A percentile compares a stretch with the other conserved stretches of the same genome.
Evolutionary conservation across 2,329 filamentous ascomycete species (phyloP).

Genomic region (Alternaria sp.): DNA sequence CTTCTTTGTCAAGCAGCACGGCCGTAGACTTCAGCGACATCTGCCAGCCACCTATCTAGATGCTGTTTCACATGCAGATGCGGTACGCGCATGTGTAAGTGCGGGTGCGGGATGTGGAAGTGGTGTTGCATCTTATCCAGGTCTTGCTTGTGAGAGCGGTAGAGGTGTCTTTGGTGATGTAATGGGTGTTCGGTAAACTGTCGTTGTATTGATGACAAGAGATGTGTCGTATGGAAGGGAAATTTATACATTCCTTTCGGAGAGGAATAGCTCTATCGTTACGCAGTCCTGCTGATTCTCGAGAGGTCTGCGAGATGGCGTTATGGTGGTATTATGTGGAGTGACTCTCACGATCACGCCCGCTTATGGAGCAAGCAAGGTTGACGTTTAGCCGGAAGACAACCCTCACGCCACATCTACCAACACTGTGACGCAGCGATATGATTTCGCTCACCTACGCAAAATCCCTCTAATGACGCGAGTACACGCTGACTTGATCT

Average conservation of each 20-base stretch:
- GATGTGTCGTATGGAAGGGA: not conserved
- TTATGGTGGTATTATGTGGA: not conserved
- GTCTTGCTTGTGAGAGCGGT: not conserved
- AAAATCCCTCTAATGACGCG: not conserved
- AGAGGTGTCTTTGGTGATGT: not conserved
- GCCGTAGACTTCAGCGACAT: slow-evolving; percentile 7
- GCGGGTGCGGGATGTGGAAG: not conserved
- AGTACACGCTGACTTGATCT: not conserved
- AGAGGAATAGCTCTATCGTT: not conserved
- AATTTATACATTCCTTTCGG: not conserved
- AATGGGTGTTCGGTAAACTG: not conserved
- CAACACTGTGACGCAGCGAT: not conserved
- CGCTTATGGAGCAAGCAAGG: not conserved
- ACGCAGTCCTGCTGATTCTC: not conserved
- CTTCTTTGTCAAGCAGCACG: slow-evolving; percentile 1
- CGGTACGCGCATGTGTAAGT: not conserved
- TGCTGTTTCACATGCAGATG: slow-evolving; percentile 1
- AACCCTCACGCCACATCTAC: not conserved
- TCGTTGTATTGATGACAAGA: not conserved
- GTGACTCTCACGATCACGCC: not conserved
- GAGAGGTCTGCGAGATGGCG: not conserved
- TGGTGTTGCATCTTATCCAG: not conserved
- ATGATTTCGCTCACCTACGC: not conserved
- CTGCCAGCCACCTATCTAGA: slow-evolving; percentile 8
- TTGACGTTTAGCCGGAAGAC: not conserved